Base-by-base conservation (phyloP, 139 green algal genomes). In the Spirogloea muscicola region DNA sequence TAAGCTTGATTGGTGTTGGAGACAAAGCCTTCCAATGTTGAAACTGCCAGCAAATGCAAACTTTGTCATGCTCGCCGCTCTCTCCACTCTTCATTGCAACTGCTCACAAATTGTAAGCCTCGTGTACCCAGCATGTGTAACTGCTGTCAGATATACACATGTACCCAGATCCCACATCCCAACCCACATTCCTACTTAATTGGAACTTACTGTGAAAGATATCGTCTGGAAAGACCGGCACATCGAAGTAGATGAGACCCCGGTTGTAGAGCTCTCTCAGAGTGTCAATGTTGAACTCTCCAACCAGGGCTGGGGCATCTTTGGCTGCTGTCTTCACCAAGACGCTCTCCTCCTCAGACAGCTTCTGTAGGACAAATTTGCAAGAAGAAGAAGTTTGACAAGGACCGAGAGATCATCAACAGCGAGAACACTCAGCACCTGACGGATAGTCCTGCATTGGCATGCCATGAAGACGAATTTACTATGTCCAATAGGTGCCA, bases 171-270 rank as follows among this genome's bases (percentile, higher is more conserved):
- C 4, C 38, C 55, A 51, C 55, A 67, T 21, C 42, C n/a, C 21
- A 57, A 31, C 25, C 10, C 31, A 7, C 1, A 31, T 6, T 25
- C 27, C 16, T 31, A 55, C 13, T 21, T 64, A 41, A 64, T 16
- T 16, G 10, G 10, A 16, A 41, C 10, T 31, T 29, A 77, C 74
- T 49, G 25, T 29, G 40, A 31, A 97, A 88, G 4, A 90, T 80
- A 82, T 97, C 90, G 27, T 84, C 63, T 0, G 83, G 77, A n/a
- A 63, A 39, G 2, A 96, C 85, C 0, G 90, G 91, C n/a, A 97
- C 85, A 5, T 92, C 86, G 2, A 96, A 51, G 82, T 95, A 96
- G 7, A 96, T 58, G n/a, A 97, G 85, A 0, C 91, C 91, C 29
- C 72, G 60, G 34, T 71, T 79, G 76, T 92, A 89, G 59, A 94